Conservation (phyloP, 2,329 filamentous ascomycete species). For the Chaetomiaceae sp. region DNA sequence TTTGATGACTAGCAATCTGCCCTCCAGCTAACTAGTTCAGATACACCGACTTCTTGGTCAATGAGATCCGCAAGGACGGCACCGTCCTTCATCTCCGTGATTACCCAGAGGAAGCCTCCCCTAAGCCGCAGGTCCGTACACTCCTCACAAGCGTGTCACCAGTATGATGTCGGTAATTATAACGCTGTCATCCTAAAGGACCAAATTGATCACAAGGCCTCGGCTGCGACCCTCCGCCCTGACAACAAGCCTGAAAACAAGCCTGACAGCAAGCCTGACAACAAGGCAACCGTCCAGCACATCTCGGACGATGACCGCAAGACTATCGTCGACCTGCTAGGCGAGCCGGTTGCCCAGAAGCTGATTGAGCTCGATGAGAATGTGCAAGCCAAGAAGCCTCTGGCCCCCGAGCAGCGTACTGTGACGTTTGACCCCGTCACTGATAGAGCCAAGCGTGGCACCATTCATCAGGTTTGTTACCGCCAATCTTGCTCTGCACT, state of each 20-base stretch:
- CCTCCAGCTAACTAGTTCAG: conserved; percentile 32
- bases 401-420: conserved; percentile 26
- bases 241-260: too few relatives aligned
- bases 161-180: background rate
- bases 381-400: conserved; percentile 28
- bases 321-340: conserved; percentile 35
- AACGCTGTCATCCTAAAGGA: background rate
- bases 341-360: conserved; percentile 34
- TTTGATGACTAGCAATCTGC: background rate
- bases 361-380: conserved; percentile 38
- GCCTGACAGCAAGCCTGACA: conserved; percentile 6
- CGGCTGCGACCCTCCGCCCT: background rate
- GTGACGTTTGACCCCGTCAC: conserved; percentile 37
- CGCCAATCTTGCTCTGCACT: background rate
- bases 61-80: conserved; percentile 75
- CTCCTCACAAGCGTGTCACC: conserved; percentile 8
- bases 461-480: conserved; percentile 42
- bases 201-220: conserved; percentile 2
- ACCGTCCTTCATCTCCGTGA: conserved; percentile 63
- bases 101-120: conserved; percentile 18
- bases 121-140: conserved; percentile 10
- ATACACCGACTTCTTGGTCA: conserved; percentile 89
- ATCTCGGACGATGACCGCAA: conserved; percentile 30
- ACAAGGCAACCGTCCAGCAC: conserved; percentile 16
- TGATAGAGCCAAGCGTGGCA: conserved; percentile 40